Evolutionary conservation across 768 basidiomycete genomes (phyloP).

Genomic region (Psilocybe subaeruginosa): DNA sequence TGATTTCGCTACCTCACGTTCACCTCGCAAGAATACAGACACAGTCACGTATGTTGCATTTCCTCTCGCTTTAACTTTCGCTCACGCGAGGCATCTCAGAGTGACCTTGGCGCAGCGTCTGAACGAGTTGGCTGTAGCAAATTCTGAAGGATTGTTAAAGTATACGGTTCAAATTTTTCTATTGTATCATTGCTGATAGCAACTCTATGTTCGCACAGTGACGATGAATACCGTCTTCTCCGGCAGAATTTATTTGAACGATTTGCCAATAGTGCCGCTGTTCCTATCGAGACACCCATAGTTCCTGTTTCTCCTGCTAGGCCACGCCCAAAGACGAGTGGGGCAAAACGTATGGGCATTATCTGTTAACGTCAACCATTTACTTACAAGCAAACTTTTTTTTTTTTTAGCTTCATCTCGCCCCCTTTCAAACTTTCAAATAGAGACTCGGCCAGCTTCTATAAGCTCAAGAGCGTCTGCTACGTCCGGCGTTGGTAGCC

Average conservation of each 20-base stretch:
- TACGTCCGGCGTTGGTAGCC: constrained; percentile 50
- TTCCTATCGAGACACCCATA: constrained; percentile 66
- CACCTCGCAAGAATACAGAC: constrained; percentile 43
- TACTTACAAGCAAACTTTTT: background rate
- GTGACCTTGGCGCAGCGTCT: constrained; percentile 79
- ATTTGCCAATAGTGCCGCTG: constrained; percentile 56
- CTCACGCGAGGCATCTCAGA: constrained; percentile 38
- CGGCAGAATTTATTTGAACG: constrained; percentile 87
- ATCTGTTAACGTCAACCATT: background rate
- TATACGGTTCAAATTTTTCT: constrained; percentile 33
- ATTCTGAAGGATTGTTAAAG: constrained; percentile 80
- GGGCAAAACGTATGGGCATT: constrained; percentile 24
- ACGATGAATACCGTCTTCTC: constrained; percentile 84
- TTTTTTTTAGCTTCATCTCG: constrained; percentile 32
- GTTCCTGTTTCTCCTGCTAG: constrained; percentile 55
- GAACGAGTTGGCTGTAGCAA: constrained; percentile 79
- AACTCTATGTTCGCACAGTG: constrained; percentile 42
- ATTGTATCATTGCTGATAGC: background rate
- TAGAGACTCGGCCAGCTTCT: constrained; percentile 52
- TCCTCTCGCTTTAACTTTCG: background rate
- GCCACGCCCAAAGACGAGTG: constrained; percentile 31
- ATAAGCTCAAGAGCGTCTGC: constrained; percentile 55
- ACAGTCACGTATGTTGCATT: constrained; percentile 52
- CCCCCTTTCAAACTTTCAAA: constrained; percentile 43
- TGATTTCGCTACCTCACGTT: constrained; percentile 20